These are phyloP conservation scores for Sugiyamaella smithiae DNA, from an alignment of 805 yeast genomes.

Conservation along the genomic window DNA sequence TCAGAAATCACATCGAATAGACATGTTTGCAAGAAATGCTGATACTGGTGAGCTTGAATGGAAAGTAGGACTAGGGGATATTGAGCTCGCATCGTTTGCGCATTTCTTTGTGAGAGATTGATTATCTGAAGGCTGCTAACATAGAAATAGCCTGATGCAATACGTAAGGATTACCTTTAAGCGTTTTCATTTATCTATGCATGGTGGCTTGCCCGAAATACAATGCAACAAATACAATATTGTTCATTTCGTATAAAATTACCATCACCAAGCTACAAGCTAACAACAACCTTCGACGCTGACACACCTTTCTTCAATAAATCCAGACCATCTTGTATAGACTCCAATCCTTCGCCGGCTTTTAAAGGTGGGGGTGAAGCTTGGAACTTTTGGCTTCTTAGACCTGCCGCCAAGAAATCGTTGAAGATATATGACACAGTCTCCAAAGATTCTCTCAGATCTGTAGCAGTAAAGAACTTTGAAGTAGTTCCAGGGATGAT, in stretches of 20 bases:
- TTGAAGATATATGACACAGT: neutral
- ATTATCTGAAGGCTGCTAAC: neutral
- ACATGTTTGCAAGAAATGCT: constrained; percentile 9
- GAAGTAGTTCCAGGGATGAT: neutral
- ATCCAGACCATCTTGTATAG: constrained; percentile 2
- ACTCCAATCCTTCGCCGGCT: constrained; percentile 6
- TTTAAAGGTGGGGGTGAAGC: neutral
- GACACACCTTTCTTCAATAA: constrained; percentile 3
- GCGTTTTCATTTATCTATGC: no score
- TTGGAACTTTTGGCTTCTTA: neutral
- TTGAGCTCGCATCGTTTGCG: constrained; percentile 8
- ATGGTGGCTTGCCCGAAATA: no score
- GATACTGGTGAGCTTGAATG: constrained; percentile 8
- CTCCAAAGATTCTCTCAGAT: neutral
- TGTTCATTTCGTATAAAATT: no score
- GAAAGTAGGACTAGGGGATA: constrained; percentile 8
- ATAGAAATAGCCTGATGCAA: no score
- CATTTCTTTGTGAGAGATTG: constrained; percentile 1
- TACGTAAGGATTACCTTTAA: no score
- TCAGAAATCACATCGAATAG: constrained; percentile 10
- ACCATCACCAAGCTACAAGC: no score
- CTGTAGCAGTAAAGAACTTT: neutral
- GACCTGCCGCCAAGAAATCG: constrained; percentile 2
- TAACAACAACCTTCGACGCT: constrained; percentile 8
- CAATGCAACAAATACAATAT: no score